phyloP scores from a whole-genome alignment of 2,329 filamentous ascomycete species.

The Xylariaceae sp. region DNA sequence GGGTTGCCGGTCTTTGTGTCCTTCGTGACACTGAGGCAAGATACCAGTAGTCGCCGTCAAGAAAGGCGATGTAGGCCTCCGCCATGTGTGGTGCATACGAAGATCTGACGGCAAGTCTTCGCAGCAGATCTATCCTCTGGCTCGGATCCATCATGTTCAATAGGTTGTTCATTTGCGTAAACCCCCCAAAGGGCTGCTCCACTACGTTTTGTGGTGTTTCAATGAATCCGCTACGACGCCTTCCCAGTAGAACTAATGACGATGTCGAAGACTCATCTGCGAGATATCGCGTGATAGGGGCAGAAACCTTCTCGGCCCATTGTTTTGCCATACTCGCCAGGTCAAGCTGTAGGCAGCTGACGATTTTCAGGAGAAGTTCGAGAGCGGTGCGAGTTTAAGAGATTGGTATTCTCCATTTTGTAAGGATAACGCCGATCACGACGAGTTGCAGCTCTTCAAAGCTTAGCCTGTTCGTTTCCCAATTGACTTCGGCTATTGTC shows the following conservation, averaged over 20 bases:
- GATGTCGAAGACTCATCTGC: neutral
- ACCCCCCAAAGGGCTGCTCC: neutral
- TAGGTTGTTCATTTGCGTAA: too few species aligned
- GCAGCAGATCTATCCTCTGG: neutral
- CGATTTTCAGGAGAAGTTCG: neutral
- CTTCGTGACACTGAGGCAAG: too few species aligned
- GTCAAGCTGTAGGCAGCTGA: neutral
- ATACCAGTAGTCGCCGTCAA: neutral
- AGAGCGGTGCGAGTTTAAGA: neutral
- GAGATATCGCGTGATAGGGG: neutral
- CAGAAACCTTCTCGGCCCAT: neutral
- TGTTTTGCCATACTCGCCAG: neutral
- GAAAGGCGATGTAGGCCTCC: neutral
- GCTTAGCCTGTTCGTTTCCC: constrained; percentile 3
- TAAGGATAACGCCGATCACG: constrained; percentile 1
- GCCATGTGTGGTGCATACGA: neutral
- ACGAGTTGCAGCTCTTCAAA: constrained; percentile 5
- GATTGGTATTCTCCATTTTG: neutral
- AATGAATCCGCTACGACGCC: neutral
- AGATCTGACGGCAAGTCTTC: neutral
- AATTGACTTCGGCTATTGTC: too few species aligned
- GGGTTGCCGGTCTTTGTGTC: too few species aligned
- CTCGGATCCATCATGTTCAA: too few species aligned
- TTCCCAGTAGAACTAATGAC: neutral
- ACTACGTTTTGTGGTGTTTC: neutral